phyloP scores from a whole-genome alignment of 495 filamentous ascomycete species.

The Penicillium argentinense region DNA sequence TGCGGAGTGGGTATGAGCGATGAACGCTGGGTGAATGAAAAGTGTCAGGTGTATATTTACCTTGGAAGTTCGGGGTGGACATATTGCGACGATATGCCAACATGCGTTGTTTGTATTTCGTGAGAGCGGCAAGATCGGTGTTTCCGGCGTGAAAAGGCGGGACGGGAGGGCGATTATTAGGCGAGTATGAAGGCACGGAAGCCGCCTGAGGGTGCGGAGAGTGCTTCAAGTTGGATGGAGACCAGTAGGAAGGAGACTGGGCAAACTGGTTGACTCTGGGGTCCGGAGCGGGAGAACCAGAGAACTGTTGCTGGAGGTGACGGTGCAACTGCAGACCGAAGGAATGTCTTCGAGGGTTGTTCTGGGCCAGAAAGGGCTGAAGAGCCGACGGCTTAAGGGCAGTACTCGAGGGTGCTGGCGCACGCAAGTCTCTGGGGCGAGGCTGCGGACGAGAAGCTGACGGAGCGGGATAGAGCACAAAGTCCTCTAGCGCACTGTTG shows the following conservation, averaged over 20 bases:
- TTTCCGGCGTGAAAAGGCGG: slow-evolving; percentile 49
- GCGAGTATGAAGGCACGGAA: slow-evolving; percentile 38
- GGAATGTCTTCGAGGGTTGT: slow-evolving; percentile 36
- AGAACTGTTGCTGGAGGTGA: slow-evolving; percentile 37
- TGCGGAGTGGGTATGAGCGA: slow-evolving; percentile 7
- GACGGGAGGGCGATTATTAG: slow-evolving; percentile 51
- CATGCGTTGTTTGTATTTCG: slow-evolving; percentile 26
- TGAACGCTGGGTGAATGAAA: neutral
- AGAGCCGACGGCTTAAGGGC: slow-evolving; percentile 40
- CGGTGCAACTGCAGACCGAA: slow-evolving; percentile 39
- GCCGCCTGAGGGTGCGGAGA: slow-evolving; percentile 30
- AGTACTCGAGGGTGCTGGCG: slow-evolving; percentile 36
- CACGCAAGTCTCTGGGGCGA: slow-evolving; percentile 36
- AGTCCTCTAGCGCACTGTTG: slow-evolving; percentile 47
- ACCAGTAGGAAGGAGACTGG: slow-evolving; percentile 46
- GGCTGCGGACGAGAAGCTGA: slow-evolving; percentile 31
- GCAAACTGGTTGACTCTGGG: slow-evolving; percentile 40
- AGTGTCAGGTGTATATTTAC: slow-evolving; percentile 13
- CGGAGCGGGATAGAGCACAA: slow-evolving; percentile 46
- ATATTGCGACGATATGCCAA: slow-evolving; percentile 35
- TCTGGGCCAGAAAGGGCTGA: slow-evolving; percentile 36
- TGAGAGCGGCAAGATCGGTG: slow-evolving; percentile 16
- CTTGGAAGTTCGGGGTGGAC: slow-evolving; percentile 42
- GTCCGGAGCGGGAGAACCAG: slow-evolving; percentile 36
- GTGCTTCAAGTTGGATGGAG: slow-evolving; percentile 41